Base-by-base conservation (phyloP, 371 early-diverging fungal species). In the Smittium mucronatum region DNA sequence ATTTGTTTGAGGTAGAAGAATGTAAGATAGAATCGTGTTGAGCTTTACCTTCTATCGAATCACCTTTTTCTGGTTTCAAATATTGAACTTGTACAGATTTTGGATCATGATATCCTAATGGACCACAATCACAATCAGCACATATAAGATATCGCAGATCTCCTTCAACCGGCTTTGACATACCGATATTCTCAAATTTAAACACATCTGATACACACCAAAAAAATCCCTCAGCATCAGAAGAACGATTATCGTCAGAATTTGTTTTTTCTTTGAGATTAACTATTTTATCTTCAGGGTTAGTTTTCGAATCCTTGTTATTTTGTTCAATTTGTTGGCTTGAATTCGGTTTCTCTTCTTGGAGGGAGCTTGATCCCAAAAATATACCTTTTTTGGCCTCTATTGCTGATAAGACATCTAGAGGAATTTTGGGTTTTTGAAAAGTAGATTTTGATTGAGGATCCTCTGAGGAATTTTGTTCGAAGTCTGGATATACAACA, bases 121-220 rank as follows among this genome's bases (percentile, higher is more conserved):
- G 67, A 1, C 67, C 67, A 47, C 36, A 67, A 16, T 67, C 67
- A 36, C 67, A 67, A 21, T 67, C 67, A 30, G 67, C 67, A 47
- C 67, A 67, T 28, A 67, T 36, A 2, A 67, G 16, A 35, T 47
- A 67, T 28, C 36, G 34, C 28, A 67, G 5, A 29, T 36, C 47
- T 36, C 35, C 57, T 25, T 36, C 25, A 26, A 33, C 36, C 16
- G 67, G 36, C 36, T 47, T 67, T 30, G 67, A 67, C 33, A 67
- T 67, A 8, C 67, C 67, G 2, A 67, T 67, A 47, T 67, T 67
- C 47, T 67, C 67, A 67, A 67, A 67, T 11, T 17, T 57, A 67
- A 67, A 67, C 1, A 67, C 67, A 28, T 67, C 36, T 11, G 36
- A 30, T 26, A 67, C 36, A 33, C 11, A 36, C 67, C 67, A 67